Base-by-base conservation (phyloP, 179 eudicot genomes). In the Patellifolia procumbens region DNA sequence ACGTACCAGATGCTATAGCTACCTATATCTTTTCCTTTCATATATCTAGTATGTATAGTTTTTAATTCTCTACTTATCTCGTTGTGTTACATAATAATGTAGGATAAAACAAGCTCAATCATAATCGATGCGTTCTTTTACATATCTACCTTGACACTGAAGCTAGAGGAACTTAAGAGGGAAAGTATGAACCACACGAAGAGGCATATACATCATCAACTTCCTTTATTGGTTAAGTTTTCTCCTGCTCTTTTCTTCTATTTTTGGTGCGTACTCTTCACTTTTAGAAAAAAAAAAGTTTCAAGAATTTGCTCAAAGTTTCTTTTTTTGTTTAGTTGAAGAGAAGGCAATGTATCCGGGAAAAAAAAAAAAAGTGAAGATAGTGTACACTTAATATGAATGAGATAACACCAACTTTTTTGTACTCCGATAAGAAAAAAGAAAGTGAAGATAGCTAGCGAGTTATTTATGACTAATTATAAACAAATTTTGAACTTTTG, bases 71-170 rank as follows among this genome's bases (percentile, higher is more conserved):
- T 32, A 32, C 43, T 37, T 55, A 31, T 34, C 43, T 77, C 42
- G 42, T 22, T 62, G n/a, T 7, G 2, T 16, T 26, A n/a, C 10
- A 28, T 2, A 31, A 9, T 29, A 31, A 65, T 78, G 59, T 66
- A 88, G 95, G 88, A 80, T 68, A 79, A 84, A 53, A 76, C 77
- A 78, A 84, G 80, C 35, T 76, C 82, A 48, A 83, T 90, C 51
- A 80, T 90, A 66, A 75, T 75, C 80, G 92, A 89, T 77, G 90
- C 89, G 15, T 75, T 90, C 71, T 60, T 80, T 56, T 87, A 81
- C 78, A 89, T 90, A 70, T 58, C 60, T 67, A 84, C 81, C 70
- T 78, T 87, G 78, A 82, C 75, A 63, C 78, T 83, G 74, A 82
- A 87, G 76, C 45, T 87, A n/a, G 81, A 88, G 72, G 84, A 86